Evolutionary conservation across 2,329 filamentous ascomycete species (phyloP), one percentile per base, ranked within the genome.

Genomic region (Colletotrichum orbiculare): DNA sequence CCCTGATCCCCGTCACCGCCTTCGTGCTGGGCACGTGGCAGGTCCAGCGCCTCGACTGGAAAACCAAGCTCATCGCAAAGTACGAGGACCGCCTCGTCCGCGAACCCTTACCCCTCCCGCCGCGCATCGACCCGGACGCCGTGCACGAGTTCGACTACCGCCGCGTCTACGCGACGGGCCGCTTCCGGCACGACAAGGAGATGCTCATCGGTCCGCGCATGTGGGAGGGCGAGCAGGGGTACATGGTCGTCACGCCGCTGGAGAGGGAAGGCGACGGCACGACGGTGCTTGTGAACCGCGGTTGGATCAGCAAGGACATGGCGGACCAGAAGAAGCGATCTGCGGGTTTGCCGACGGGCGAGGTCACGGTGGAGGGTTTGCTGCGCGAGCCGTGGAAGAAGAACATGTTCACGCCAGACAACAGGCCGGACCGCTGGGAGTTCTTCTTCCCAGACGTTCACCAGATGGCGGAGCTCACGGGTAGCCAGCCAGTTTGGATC

Each of bases 371-470:
- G 2, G 89, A 97, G 79, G 96, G 96, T 0, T 73, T 99, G 75
- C 76, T 99, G 75, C 81, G 96, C 65, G 89, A 96, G 80, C 95
- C 95, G 8, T 97, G 93, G 87, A 96, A 97, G 85, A 97, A 95
- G 85, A 99, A 99, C 77, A 91, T 94, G 86, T 99, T 99, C 77
- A 99, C 96, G 60, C 96, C 96, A 0, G 89, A 91, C 0, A 99
- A 99, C 72, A 83, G 88, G 71, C 95, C 95, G 0, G 90, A 94
- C 70, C 89, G 89, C 74, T 88, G 90, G 64, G 90, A 94, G 77
- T 99, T 96, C 76, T 97, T 97, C 79, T 99, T 99, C 74, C 95
- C 96, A 0, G 95, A 97, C 77, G 93, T 99, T 33, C 78, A 85
- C 72, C 88, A 97, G 83, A 99, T 99, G 96, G 96, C 96, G 2